A percentile compares a stretch with the other conserved stretches of the same genome.
Conservation (phyloP, 306 rosid species). For the Medicago ruthenica region DNA sequence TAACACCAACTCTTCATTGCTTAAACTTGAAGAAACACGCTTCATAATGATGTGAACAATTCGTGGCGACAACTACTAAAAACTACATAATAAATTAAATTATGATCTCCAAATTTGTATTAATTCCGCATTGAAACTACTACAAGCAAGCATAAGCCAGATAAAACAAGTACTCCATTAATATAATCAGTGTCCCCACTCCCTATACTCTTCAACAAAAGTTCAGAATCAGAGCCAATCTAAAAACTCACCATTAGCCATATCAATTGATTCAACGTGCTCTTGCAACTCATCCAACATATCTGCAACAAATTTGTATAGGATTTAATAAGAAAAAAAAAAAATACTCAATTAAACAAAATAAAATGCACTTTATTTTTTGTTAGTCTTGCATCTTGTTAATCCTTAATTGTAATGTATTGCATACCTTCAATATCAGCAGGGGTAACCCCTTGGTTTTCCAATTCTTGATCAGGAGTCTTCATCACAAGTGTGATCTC, state of each 20-base stretch:
- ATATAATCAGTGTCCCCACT: conserved; percentile 14
- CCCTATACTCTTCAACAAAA: conserved; percentile 2
- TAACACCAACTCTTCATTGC: conserved; percentile 20
- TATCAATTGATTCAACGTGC: conserved; percentile 95
- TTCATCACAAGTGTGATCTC: conserved; percentile 90
- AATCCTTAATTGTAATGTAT: too few species aligned
- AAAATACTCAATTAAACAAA: not conserved
- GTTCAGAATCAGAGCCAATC: conserved; percentile 9
- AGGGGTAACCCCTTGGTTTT: conserved; percentile 79
- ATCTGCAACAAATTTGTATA: conserved; percentile 50
- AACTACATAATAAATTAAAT: not conserved
- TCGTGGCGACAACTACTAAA: not conserved
- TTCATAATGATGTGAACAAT: not conserved
- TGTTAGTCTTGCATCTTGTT: not conserved
- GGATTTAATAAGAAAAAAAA: not conserved
- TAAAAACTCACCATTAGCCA: conserved; percentile 80
- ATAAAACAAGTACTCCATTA: not conserved
- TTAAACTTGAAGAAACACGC: not conserved
- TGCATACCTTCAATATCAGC: conserved; percentile 75
- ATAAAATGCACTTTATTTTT: not conserved
- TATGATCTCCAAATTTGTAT: not conserved
- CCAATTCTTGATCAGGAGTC: conserved; percentile 86
- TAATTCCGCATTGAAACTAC: not conserved
- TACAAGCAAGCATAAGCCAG: conserved; percentile 8
- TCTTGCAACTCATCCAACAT: conserved; percentile 93